phyloP scores from a whole-genome alignment of 2,329 filamentous ascomycete species.

The Orbilia javanica region DNA sequence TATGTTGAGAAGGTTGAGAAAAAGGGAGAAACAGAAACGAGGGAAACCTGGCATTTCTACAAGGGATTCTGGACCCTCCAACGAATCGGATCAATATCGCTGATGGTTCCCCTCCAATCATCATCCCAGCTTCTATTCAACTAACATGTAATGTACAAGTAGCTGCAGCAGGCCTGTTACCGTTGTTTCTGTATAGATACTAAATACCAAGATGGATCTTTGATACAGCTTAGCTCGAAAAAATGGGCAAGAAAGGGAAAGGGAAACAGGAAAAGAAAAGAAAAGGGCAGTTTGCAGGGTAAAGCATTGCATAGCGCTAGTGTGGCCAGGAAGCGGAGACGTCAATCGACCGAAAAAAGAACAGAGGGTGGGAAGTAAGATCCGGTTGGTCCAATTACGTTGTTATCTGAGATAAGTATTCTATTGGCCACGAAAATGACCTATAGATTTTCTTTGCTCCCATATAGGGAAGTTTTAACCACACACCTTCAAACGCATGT shows the following conservation, averaged over 20 bases:
- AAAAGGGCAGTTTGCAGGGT: slow-evolving; percentile 13
- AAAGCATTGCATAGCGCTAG: not conserved
- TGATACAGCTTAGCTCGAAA: not conserved
- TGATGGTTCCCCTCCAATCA: slow-evolving; percentile 53
- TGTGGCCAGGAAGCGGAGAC: not conserved
- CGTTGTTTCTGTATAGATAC: slow-evolving; percentile 32
- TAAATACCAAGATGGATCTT: too few species aligned
- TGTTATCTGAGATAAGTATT: slow-evolving; percentile 23
- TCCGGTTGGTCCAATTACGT: slow-evolving; percentile 22
- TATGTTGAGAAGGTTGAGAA: slow-evolving; percentile 26
- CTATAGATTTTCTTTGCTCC: not conserved
- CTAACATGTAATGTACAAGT: slow-evolving; percentile 4
- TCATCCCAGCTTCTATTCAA: slow-evolving; percentile 7
- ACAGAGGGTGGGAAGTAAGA: not conserved
- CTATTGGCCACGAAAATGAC: slow-evolving; percentile 1
- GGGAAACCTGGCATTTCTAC: slow-evolving; percentile 12
- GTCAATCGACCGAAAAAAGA: slow-evolving; percentile 2
- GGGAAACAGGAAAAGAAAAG: not conserved
- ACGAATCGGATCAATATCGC: slow-evolving; percentile 56
- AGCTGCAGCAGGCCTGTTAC: slow-evolving; percentile 49
- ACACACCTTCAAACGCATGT: slow-evolving; percentile 18
- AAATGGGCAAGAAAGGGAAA: not conserved
- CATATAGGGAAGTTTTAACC: slow-evolving; percentile 24
- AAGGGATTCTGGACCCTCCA: slow-evolving; percentile 6
- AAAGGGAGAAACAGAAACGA: slow-evolving; percentile 1